Conservation (phyloP, 495 filamentous ascomycete genomes). For the Penicillium atrosanguineum region DNA sequence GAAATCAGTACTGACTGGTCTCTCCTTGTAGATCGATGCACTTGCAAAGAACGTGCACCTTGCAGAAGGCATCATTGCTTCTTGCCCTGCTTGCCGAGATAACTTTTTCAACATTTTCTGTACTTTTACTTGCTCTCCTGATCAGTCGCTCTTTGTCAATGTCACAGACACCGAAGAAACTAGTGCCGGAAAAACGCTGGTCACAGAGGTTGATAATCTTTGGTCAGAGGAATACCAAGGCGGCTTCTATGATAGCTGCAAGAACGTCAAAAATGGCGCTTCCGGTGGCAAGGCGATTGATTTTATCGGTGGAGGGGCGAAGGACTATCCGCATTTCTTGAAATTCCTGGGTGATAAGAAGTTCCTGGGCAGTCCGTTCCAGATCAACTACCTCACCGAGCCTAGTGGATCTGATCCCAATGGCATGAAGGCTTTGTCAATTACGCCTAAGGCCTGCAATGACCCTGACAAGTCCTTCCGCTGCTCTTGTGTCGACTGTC, state of each 20-base stretch:
- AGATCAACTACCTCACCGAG: constrained; percentile 82
- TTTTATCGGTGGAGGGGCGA: constrained; percentile 92
- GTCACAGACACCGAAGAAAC: constrained; percentile 71
- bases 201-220: constrained; percentile 88
- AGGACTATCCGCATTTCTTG: constrained; percentile 79
- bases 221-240: constrained; percentile 81
- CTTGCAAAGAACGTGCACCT: constrained; percentile 78
- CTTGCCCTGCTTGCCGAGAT: constrained; percentile 91
- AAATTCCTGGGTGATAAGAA: constrained; percentile 93
- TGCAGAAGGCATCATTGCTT: constrained; percentile 83
- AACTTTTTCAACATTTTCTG: constrained; percentile 99
- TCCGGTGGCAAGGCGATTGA: constrained; percentile 91
- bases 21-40: constrained; percentile 58
- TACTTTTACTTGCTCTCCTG: constrained; percentile 94
- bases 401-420: constrained; percentile 50
- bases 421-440: constrained; percentile 62
- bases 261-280: constrained; percentile 95
- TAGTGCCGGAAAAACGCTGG: constrained; percentile 64
- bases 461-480: constrained; percentile 78
- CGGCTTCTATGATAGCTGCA: constrained; percentile 95
- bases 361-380: constrained; percentile 86
- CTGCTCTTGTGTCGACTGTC: constrained; percentile 93
- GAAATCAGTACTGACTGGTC: background rate
- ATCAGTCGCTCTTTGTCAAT: constrained; percentile 94
- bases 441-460: constrained; percentile 79